These are phyloP conservation scores for Epichloe sp. DNA, from an alignment of 2,329 filamentous ascomycete species.

Conservation along the genomic window DNA sequence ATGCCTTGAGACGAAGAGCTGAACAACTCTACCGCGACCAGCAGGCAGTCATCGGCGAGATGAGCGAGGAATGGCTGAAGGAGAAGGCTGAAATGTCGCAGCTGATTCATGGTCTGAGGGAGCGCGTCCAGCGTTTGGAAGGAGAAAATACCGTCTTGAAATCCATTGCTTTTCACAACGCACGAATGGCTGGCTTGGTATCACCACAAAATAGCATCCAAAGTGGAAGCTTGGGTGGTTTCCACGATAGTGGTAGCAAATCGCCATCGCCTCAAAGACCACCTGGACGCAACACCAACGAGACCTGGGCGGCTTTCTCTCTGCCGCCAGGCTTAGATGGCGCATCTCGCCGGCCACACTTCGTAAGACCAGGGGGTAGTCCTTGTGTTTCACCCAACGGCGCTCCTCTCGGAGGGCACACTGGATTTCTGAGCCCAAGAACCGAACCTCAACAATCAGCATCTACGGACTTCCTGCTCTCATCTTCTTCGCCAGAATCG, in stretches of 20 bases:
- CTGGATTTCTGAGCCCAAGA: conserved; percentile 29
- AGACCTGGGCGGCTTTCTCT: conserved; percentile 11
- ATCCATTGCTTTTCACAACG: conserved; percentile 16
- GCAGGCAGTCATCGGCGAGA: conserved; percentile 38
- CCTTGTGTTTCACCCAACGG: conserved; percentile 21
- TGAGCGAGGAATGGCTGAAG: conserved; percentile 31
- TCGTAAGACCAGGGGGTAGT: conserved; percentile 15
- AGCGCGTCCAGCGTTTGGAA: conserved; percentile 23
- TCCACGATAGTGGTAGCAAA: conserved; percentile 8
- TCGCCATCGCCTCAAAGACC: conserved; percentile 9
- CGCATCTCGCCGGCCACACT: conserved; percentile 21
- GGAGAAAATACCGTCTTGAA: conserved; percentile 23
- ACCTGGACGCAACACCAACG: conserved; percentile 9
- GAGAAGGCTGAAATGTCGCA: conserved; percentile 29
- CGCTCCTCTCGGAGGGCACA: conserved; percentile 23
- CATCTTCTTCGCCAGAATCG: conserved; percentile 16
- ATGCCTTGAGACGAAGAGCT: conserved; percentile 38
- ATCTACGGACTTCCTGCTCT: conserved; percentile 22
- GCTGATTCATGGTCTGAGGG: conserved; percentile 28
- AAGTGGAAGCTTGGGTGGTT: conserved; percentile 13
- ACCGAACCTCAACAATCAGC: conserved; percentile 27
- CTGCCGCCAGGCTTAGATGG: conserved; percentile 22
- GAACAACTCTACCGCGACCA: conserved; percentile 45
- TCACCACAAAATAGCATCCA: conserved; percentile 18
- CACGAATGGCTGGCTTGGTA: conserved; percentile 17